Conservation (phyloP, 2,329 filamentous ascomycete genomes). For the Scytalidium lignicola region DNA sequence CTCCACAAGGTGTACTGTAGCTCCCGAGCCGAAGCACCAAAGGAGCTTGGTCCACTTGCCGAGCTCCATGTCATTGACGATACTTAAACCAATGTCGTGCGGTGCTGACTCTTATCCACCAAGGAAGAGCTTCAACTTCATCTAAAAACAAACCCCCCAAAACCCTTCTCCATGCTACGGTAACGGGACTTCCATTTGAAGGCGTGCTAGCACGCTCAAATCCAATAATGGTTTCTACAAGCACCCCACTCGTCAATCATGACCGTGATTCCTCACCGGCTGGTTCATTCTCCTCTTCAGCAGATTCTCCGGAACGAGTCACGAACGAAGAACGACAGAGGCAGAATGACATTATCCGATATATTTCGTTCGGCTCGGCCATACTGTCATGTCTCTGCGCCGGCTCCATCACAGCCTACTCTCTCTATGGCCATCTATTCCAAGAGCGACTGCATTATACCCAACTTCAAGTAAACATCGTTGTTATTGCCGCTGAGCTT, state of each 20-base stretch:
- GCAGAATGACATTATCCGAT: conserved; percentile 21
- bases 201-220: neutral
- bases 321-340: neutral
- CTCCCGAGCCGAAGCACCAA: too few relatives aligned
- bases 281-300: neutral
- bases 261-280: neutral
- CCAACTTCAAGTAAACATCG: conserved; percentile 86
- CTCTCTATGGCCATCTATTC: conserved; percentile 87
- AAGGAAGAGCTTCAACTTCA: too few relatives aligned
- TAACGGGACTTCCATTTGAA: neutral
- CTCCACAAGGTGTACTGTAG: too few relatives aligned
- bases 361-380: conserved; percentile 48
- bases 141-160: neutral
- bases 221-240: neutral
- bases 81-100: too few relatives aligned
- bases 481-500: conserved; percentile 81
- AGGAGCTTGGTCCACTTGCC: too few relatives aligned
- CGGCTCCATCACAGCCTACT: conserved; percentile 89
- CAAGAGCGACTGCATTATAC: conserved; percentile 81
- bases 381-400: conserved; percentile 66
- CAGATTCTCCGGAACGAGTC: neutral
- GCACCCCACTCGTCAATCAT: neutral
- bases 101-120: too few relatives aligned
- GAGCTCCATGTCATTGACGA: too few relatives aligned
- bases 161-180: neutral